These are phyloP conservation scores for Cyanidioschyzon merolae DNA, from an alignment of 23 red algal species.

Conservation along the genomic window DNA sequence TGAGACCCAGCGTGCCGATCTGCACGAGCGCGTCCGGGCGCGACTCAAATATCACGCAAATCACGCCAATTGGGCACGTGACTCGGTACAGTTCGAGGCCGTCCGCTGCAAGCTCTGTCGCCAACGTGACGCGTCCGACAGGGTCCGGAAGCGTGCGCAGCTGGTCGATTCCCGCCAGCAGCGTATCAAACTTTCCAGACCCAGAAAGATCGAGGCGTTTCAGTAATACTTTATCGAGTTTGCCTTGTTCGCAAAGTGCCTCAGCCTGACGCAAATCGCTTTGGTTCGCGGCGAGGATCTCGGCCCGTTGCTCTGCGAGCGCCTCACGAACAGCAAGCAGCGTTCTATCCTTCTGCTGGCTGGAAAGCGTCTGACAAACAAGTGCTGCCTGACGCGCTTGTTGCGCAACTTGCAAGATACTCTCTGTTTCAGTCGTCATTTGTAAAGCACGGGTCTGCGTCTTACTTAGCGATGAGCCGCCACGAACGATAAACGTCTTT, in stretches of 20 bases:
- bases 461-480: no score
- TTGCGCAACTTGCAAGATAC: neutral
- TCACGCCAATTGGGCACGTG: constrained; percentile 87
- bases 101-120: constrained; percentile 58
- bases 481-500: no score
- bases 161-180: constrained; percentile 40
- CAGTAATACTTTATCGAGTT: neutral
- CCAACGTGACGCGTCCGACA: constrained; percentile 61
- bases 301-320: neutral
- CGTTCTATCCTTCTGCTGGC: neutral
- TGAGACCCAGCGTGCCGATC: constrained; percentile 74
- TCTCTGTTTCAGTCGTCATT: neutral
- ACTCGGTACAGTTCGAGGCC: constrained; percentile 73
- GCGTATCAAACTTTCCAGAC: constrained; percentile 68
- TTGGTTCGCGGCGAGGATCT: neutral
- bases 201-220: constrained; percentile 81
- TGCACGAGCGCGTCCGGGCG: constrained; percentile 93
- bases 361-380: neutral
- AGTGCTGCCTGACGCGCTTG: neutral
- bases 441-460: no score
- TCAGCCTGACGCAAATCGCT: neutral
- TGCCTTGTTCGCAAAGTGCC: neutral
- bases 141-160: constrained; percentile 54
- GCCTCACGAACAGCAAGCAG: neutral
- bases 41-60: constrained; percentile 92